Conservation (phyloP, 129 eudicot species). For the Helianthus tuberosus region DNA sequence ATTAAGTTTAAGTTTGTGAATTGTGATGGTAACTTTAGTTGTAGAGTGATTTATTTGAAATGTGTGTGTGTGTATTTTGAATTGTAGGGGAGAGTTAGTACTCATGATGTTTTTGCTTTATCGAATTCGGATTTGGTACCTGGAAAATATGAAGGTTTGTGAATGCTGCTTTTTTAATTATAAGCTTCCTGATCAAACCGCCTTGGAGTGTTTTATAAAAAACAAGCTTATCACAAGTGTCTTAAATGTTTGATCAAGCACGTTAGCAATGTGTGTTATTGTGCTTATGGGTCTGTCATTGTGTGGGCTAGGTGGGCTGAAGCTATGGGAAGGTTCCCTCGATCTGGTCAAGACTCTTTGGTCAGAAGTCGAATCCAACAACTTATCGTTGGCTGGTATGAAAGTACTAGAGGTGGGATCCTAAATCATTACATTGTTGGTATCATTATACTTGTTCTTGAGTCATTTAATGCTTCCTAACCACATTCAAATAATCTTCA, state of each 20-base stretch:
- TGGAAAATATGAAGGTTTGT: conserved; percentile 66
- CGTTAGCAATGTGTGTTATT: background rate
- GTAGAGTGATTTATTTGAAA: background rate
- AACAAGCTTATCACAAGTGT: background rate
- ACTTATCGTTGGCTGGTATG: conserved; percentile 58
- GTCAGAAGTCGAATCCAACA: conserved; percentile 57
- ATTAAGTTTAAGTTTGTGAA: background rate
- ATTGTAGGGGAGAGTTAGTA: conserved; percentile 82
- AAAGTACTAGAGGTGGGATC: conserved; percentile 47
- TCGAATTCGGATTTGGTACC: conserved; percentile 95
- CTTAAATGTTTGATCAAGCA: background rate
- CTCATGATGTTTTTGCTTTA: conserved; percentile 74
- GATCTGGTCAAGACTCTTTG: conserved; percentile 72
- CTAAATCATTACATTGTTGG: background rate
- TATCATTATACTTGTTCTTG: background rate
- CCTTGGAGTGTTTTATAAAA: too few species aligned
- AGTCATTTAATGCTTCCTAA: conserved; percentile 13
- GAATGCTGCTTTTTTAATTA: conserved; percentile 6
- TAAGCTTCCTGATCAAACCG: too few species aligned
- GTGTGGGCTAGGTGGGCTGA: conserved; percentile 71
- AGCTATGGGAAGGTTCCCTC: conserved; percentile 98
- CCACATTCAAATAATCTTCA: conserved; percentile 42
- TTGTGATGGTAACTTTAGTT: too few species aligned
- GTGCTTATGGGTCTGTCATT: conserved; percentile 5
- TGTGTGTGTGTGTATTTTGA: background rate